Evolutionary conservation across 148 eudicot genomes (phyloP).

Genomic region (Amaranthus hypochondriacus): DNA sequence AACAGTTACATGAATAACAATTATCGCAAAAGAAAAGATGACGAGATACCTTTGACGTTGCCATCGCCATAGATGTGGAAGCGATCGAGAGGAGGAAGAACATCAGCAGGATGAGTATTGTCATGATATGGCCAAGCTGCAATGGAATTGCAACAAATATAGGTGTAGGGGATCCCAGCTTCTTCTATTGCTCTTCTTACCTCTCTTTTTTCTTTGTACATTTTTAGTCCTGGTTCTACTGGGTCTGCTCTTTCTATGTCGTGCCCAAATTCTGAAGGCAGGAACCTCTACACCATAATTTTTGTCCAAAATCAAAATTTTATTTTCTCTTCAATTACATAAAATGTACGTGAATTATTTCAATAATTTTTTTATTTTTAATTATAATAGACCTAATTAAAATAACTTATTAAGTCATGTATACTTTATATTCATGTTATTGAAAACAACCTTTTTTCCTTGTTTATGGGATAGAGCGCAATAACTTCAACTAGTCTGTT

Average conservation of each 20-base stretch:
- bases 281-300: slow-evolving; percentile 21
- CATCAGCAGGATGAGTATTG: slow-evolving; percentile 53
- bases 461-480: too few relatives aligned
- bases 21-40: background rate
- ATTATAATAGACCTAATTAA: too few relatives aligned
- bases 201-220: slow-evolving; percentile 38
- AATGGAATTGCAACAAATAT: slow-evolving; percentile 54
- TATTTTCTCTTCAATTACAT: too few relatives aligned
- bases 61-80: slow-evolving; percentile 55
- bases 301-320: too few relatives aligned
- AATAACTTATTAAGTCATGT: too few relatives aligned
- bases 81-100: slow-evolving; percentile 44
- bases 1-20: background rate
- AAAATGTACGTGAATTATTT: too few relatives aligned
- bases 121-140: slow-evolving; percentile 60
- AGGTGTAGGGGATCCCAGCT: slow-evolving; percentile 40
- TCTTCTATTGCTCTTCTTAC: slow-evolving; percentile 42
- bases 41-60: slow-evolving; percentile 35
- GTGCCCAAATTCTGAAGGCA: slow-evolving; percentile 33
- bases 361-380: too few relatives aligned
- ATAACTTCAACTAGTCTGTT: too few relatives aligned
- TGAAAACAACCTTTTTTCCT: too few relatives aligned
- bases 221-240: slow-evolving; percentile 46
- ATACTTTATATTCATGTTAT: too few relatives aligned
- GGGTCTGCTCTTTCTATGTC: slow-evolving; percentile 42